Conservation (phyloP, 2,329 filamentous ascomycete species). For the Tolypocladium pustulatum region DNA sequence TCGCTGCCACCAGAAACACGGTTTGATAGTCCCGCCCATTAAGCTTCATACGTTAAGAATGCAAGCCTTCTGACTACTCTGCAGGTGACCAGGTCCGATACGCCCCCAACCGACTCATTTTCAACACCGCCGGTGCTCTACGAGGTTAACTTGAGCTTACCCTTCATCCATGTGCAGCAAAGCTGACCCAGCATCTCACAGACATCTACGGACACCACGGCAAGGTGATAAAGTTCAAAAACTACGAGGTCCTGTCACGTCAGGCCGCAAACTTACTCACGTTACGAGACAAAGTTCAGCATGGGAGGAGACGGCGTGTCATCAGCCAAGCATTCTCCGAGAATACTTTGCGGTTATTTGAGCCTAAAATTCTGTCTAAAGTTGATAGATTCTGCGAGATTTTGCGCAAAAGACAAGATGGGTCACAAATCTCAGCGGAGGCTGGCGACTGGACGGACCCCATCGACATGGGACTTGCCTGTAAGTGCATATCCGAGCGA, state of each 20-base stretch:
- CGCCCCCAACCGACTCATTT: slow-evolving; percentile 14
- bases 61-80: neutral
- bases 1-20: slow-evolving; percentile 22
- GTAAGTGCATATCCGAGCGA: neutral
- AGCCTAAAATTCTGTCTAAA: slow-evolving; percentile 5
- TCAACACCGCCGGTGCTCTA: slow-evolving; percentile 6
- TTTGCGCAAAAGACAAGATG: neutral
- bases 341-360: slow-evolving; percentile 7
- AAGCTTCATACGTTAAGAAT: neutral
- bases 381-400: slow-evolving; percentile 1
- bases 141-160: neutral
- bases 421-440: neutral
- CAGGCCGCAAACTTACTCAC: slow-evolving; percentile 7
- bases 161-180: too few relatives aligned
- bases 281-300: slow-evolving; percentile 4
- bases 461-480: slow-evolving; percentile 3
- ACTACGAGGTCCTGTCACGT: slow-evolving; percentile 5
- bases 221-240: slow-evolving; percentile 8
- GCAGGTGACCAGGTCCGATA: slow-evolving; percentile 14
- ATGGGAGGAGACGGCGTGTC: slow-evolving; percentile 6
- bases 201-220: slow-evolving; percentile 7
- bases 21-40: slow-evolving; percentile 5
- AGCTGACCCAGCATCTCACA: neutral
- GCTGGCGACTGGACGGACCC: slow-evolving; percentile 2
- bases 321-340: slow-evolving; percentile 14